Evolutionary conservation across 2,329 filamentous ascomycete genomes (phyloP).

Genomic region (Colletotrichum filicis): DNA sequence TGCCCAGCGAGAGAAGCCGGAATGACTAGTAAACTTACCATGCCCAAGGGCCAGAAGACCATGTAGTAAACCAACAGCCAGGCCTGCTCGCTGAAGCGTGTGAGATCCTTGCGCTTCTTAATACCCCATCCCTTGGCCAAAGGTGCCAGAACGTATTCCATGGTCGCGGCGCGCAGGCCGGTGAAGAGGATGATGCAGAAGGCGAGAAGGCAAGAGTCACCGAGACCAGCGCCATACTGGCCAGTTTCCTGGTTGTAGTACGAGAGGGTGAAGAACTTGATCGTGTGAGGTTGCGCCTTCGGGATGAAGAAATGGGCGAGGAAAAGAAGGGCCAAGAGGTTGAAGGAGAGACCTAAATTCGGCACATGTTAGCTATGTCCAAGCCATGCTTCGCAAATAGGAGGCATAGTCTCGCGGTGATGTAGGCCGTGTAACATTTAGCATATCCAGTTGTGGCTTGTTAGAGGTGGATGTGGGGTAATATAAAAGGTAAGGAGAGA

Average conservation of each 20-base stretch:
- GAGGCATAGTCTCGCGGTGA: not conserved
- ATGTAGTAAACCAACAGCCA: conserved; percentile 90
- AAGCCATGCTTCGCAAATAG: not conserved
- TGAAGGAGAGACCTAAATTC: conserved; percentile 78
- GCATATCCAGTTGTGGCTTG: conserved; percentile 14
- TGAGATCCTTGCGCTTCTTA: conserved; percentile 77
- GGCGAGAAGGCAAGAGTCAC: conserved; percentile 82
- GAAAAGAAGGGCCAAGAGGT: conserved; percentile 84
- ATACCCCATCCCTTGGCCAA: conserved; percentile 79
- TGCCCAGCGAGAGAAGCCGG: not conserved
- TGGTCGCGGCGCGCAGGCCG: conserved; percentile 82
- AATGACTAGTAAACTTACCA: conserved; percentile 68
- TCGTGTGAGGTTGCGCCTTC: conserved; percentile 80
- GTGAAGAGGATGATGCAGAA: conserved; percentile 89
- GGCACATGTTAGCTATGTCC: conserved; percentile 38
- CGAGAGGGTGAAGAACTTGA: conserved; percentile 87
- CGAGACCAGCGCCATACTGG: conserved; percentile 79
- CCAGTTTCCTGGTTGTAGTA: conserved; percentile 79
- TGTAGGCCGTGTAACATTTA: conserved; percentile 14
- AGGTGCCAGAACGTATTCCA: conserved; percentile 89
- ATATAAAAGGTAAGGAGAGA: not conserved
- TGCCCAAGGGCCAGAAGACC: conserved; percentile 84
- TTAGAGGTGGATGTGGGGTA: not conserved
- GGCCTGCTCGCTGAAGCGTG: conserved; percentile 92
- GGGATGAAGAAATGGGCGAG: conserved; percentile 87